Base-by-base conservation (phyloP, 768 basidiomycete genomes). In the Lactarius akahatsu region DNA sequence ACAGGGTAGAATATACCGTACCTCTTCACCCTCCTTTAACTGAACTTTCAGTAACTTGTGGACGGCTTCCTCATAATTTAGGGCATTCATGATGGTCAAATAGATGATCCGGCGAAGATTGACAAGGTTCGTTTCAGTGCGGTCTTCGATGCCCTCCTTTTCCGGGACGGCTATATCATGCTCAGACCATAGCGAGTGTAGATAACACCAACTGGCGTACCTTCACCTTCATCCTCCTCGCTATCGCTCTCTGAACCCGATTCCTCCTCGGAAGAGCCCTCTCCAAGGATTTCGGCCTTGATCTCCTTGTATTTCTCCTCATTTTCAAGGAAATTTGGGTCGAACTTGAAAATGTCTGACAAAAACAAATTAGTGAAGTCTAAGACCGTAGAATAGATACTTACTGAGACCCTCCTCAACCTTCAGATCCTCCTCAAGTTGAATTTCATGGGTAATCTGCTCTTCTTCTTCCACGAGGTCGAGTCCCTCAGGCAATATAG, bases 391-490 rank as follows among this genome's bases (percentile, higher is more conserved):
- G 32, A 18, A 20, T n/a, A 9, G 54, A 57, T 5, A 85, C 93
- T 72, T 75, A 97, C 94, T 98, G 41, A 98, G 79, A 50, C 92
- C 91, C 69, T 98, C 97, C 76, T 97, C 93, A 11, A 98, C 89
- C 71, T 95, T 90, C 60, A 99, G 76, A 75, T 98, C 92, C 71
- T 96, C 95, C 74, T 98, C 95, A 60, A 98, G 78, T 67, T 90
- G 87, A 65, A 98, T 87, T 71, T 92, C 85, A 77, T 99, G 97
- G 0, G 95, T 98, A 61, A 98, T 94, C 73, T 98, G 95, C 71
- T 98, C 97, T 18, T 98, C 97, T 74, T 98, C 96, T 69, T 98
- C 95, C 1, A 99, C 97, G 38, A 99, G 79, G 75, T 99, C 97
- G 73, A 99, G 76, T 0, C 96, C 97, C 73, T 98, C 97, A 2